Evolutionary conservation across 768 basidiomycete species (phyloP).

Genomic region (Rhodotorula toruloides): DNA sequence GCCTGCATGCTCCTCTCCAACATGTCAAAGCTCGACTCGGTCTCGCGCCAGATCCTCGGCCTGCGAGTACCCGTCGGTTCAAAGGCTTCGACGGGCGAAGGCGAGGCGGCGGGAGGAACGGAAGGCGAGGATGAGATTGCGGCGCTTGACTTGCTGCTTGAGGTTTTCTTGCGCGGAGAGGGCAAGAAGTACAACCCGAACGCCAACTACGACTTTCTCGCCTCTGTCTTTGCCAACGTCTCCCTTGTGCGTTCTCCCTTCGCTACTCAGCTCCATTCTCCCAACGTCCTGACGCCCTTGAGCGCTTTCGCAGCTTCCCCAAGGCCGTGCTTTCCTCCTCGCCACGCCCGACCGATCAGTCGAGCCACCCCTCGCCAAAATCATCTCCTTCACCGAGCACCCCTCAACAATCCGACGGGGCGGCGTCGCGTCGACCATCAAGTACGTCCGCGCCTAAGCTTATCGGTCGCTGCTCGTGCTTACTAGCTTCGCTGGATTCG

Average conservation of each 20-base stretch:
- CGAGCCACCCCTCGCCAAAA: conserved; percentile 65
- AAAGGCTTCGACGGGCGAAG: conserved; percentile 15
- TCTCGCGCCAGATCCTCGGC: conserved; percentile 61
- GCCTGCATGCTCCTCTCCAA: conserved; percentile 98
- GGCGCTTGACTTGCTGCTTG: conserved; percentile 75
- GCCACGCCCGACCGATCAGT: conserved; percentile 48
- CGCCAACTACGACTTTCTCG: conserved; percentile 80
- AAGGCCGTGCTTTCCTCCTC: conserved; percentile 73
- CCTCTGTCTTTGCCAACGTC: conserved; percentile 90
- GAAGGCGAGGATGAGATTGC: conserved; percentile 50
- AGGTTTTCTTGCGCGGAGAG: conserved; percentile 78
- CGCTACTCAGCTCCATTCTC: not conserved
- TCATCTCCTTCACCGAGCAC: conserved; percentile 85
- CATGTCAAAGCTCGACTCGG: conserved; percentile 66
- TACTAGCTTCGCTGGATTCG: not conserved
- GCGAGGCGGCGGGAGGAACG: not conserved
- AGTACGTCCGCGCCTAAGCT: conserved; percentile 53
- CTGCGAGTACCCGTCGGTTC: conserved; percentile 54
- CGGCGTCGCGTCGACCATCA: conserved; percentile 79
- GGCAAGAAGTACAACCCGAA: conserved; percentile 53
- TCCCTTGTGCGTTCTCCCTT: conserved; percentile 59
- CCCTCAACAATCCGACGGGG: conserved; percentile 76
- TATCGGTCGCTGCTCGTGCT: conserved; percentile 26
- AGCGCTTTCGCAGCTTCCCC: conserved; percentile 58
- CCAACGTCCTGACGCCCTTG: not conserved